Percentiles rank a stretch among this genome's conserved stretches.
These are phyloP conservation scores for Coniferiporia weirii DNA, from an alignment of 1,284 basidiomycete species.

Conservation along the genomic window DNA sequence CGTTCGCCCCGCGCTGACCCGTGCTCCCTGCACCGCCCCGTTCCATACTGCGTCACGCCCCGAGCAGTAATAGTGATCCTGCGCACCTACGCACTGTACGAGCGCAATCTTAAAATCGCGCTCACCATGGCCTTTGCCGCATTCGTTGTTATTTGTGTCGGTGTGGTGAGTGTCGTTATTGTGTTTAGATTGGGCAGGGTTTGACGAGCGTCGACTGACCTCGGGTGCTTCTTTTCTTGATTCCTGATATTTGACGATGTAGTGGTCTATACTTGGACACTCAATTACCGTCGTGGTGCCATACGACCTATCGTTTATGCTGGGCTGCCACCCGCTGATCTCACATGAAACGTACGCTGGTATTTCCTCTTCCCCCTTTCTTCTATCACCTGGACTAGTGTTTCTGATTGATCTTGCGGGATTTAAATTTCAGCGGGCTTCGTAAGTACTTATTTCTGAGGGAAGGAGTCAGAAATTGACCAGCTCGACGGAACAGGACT, in stretches of 20 bases:
- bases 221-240: not conserved
- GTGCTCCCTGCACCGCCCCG: too few species aligned
- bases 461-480: not conserved
- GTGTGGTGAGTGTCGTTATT: constrained; percentile 4
- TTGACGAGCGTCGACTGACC: not conserved
- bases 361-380: not conserved
- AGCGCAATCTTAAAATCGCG: constrained; percentile 1
- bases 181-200: too few species aligned
- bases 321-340: constrained; percentile 13
- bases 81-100: constrained; percentile 18
- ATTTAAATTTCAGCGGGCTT: not conserved
- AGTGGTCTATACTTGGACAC: constrained; percentile 11
- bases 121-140: constrained; percentile 3
- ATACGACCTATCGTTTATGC: constrained; percentile 7
- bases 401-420: not conserved
- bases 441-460: not conserved
- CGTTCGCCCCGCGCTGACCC: too few species aligned
- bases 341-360: not conserved
- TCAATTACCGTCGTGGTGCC: not conserved
- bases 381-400: not conserved
- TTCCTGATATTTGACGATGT: not conserved
- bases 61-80: constrained; percentile 16
- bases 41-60: too few species aligned
- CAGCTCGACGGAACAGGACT: constrained; percentile 23
- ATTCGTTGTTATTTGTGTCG: constrained; percentile 6